Base-by-base conservation (phyloP, 2,329 filamentous ascomycete genomes). In the Dactylellina cionopaga region DNA sequence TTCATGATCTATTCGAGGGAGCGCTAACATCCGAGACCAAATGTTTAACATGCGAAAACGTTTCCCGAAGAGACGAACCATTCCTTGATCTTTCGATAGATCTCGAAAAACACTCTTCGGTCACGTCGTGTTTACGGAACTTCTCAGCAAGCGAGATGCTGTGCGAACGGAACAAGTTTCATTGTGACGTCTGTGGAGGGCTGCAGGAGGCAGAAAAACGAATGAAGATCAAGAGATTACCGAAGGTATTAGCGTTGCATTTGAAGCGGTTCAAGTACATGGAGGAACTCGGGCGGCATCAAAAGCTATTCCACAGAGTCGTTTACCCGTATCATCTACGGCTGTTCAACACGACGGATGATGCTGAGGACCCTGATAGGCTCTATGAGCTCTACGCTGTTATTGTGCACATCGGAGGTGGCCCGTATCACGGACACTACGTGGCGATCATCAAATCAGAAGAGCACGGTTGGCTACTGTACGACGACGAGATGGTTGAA, bases 61-160 rank as follows among this genome's bases (percentile, higher is more conserved):
- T 92, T 24, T 99, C 95, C 3, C 92, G 96, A 79, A 86, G 95
- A 79, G 94, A 99, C 79, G 95, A 99, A 81, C 92, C 92, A 0
- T 99, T 99, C 78, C 83, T 99, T 52, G 95, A 99, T 80, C 83
- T 99, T 17, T 98, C 95, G 0, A 96, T 99, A 62, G 95, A 99
- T 80, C 83, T 99, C 10, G 92, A 96, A 76, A 90, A 97, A 78
- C 92, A 98, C 79, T 93, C 93, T 0, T 99, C 95, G 0, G 95
- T 99, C 2, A 98, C 95, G 1, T 94, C 95, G 24, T 99, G 95
- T 79, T 82, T 99, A 75, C 87, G 92, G 69, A 96, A 97, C 78
- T 99, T 99, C 78, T 99, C 95, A 0, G 92, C 95, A 46, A 95
- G 98, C 78, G 95, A 99, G 81, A 97, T 98, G 92, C 85, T 99